phyloP scores from a whole-genome alignment of 2,329 filamentous ascomycete species.

The Delphinella strobiligena region DNA sequence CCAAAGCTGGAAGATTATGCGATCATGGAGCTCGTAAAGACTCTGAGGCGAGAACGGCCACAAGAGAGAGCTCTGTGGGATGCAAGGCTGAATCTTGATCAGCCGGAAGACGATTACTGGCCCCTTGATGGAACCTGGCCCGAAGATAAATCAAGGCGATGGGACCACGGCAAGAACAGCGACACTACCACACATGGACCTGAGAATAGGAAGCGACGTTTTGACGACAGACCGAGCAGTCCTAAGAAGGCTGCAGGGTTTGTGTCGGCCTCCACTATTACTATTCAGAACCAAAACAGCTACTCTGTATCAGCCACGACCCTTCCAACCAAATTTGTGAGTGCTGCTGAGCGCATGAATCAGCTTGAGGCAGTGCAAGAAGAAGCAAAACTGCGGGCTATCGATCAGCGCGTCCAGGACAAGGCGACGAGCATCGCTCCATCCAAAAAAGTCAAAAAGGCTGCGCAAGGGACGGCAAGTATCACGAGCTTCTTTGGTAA shows the following conservation, averaged over 20 bases:
- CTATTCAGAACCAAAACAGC: conserved; percentile 15
- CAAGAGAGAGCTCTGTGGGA: conserved; percentile 42
- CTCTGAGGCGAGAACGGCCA: conserved; percentile 54
- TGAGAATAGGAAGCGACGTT: background rate
- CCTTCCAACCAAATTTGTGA: conserved; percentile 21
- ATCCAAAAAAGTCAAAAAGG: conserved; percentile 22
- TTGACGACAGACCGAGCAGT: background rate
- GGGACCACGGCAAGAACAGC: conserved; percentile 20
- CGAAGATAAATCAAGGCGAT: conserved; percentile 21
- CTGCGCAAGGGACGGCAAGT: conserved; percentile 33
- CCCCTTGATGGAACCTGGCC: conserved; percentile 49
- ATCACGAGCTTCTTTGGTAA: conserved; percentile 42
- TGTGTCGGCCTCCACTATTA: conserved; percentile 12
- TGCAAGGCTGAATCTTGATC: conserved; percentile 35
- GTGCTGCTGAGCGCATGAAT: conserved; percentile 25
- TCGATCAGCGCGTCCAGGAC: conserved; percentile 16
- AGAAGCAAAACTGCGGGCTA: conserved; percentile 16
- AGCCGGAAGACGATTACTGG: conserved; percentile 55
- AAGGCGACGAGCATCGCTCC: conserved; percentile 9
- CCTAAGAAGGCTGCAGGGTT: conserved; percentile 8
- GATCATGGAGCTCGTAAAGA: conserved; percentile 56
- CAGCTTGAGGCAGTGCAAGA: conserved; percentile 26
- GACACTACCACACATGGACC: background rate
- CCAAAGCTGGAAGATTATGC: conserved; percentile 54
- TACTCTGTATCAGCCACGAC: conserved; percentile 19